A percentile compares a stretch with the other conserved stretches of the same genome.
Evolutionary conservation across 441 rosid species (phyloP).

Genomic region (Raphanus hybrid): DNA sequence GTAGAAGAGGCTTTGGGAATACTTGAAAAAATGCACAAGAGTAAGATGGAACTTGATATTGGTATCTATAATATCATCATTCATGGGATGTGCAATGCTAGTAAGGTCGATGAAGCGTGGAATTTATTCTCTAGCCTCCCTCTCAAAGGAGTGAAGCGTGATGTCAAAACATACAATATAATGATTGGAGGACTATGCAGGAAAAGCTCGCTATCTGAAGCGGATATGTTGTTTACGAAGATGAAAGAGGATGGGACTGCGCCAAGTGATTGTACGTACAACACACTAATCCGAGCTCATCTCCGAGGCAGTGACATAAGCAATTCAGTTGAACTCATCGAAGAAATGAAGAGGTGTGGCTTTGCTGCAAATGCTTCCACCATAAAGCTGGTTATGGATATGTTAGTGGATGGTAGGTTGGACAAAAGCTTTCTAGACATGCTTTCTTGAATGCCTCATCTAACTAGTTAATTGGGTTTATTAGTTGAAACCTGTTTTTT

Average conservation of each 20-base stretch:
- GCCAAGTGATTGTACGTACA: not conserved
- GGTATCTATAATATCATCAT: no score
- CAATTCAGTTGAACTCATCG: not conserved
- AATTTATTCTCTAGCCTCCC: no score
- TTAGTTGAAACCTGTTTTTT: not conserved
- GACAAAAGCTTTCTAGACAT: not conserved
- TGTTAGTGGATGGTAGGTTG: no score
- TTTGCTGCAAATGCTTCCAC: not conserved
- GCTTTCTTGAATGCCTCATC: slow-evolving; percentile 8
- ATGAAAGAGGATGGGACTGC: not conserved
- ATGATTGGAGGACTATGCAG: not conserved
- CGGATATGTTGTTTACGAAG: not conserved
- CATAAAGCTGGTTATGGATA: not conserved
- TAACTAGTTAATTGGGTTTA: not conserved
- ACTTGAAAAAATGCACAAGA: no score
- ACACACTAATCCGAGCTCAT: not conserved
- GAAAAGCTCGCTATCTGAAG: not conserved
- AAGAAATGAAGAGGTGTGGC: slow-evolving; percentile 1
- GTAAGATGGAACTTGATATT: no score
- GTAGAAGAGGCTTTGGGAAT: no score
- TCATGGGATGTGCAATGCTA: no score
- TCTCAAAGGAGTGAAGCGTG: not conserved
- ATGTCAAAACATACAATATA: not conserved
- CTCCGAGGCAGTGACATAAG: not conserved
- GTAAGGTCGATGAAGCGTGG: no score